phyloP scores from a whole-genome alignment of 257 asterid species.

The Przewalskia tangutica region DNA sequence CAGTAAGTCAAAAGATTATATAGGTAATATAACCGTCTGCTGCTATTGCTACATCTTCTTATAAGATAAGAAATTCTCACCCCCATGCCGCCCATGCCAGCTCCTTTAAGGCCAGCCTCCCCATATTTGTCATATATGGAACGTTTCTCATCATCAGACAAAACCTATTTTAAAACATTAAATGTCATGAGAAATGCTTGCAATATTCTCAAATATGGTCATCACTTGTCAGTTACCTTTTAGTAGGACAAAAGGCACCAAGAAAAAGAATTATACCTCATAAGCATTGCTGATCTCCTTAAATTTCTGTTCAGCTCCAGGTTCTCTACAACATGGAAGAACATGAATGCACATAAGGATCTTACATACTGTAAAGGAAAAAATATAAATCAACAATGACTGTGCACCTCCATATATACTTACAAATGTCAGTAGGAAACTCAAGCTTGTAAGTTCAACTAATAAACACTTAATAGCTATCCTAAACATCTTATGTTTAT shows the following conservation, averaged over 20 bases:
- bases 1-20: slow-evolving; percentile 10
- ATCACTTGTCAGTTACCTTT: not conserved
- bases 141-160: slow-evolving; percentile 92
- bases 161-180: slow-evolving; percentile 42
- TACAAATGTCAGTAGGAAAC: not conserved
- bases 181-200: not conserved
- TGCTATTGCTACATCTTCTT: not conserved
- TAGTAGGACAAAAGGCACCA: not conserved
- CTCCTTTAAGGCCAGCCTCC: slow-evolving; percentile 98
- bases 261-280: slow-evolving; percentile 51
- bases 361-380: not conserved
- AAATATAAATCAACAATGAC: not conserved
- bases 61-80: slow-evolving; percentile 39
- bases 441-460: not conserved
- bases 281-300: slow-evolving; percentile 97
- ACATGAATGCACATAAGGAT: slow-evolving; percentile 11
- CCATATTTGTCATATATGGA: slow-evolving; percentile 91
- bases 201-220: not conserved
- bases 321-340: slow-evolving; percentile 45
- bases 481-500: not conserved
- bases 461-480: not conserved
- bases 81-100: slow-evolving; percentile 90
- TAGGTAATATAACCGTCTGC: not conserved
- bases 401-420: not conserved
- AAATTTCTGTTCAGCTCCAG: slow-evolving; percentile 91